Percentiles rank a stretch among this genome's conserved stretches.
Evolutionary conservation across 1,139 yeast genomes (phyloP).

Genomic region (Wickerhamiella infanticola): DNA sequence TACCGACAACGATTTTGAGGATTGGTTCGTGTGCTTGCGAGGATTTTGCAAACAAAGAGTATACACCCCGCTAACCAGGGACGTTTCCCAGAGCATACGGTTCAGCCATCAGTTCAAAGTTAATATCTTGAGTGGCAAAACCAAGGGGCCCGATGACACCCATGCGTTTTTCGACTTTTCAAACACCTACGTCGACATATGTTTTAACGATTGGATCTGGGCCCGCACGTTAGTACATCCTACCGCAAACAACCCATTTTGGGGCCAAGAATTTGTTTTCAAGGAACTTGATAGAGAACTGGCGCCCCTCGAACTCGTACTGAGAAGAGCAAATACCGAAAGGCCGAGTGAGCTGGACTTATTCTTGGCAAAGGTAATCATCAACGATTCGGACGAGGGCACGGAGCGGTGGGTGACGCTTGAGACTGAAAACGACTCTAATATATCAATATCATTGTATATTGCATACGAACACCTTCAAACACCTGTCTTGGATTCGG

Average conservation of each 20-base stretch:
- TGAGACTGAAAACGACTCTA: constrained; percentile 15
- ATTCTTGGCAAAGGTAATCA: background rate
- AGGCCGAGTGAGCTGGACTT: constrained; percentile 3
- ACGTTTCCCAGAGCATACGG: constrained; percentile 28
- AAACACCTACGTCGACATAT: constrained; percentile 35
- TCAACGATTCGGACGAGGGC: background rate
- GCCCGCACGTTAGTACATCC: constrained; percentile 38
- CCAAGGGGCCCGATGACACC: constrained; percentile 16
- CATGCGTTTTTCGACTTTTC: constrained; percentile 10
- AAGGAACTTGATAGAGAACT: constrained; percentile 7
- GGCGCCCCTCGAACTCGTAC: constrained; percentile 3
- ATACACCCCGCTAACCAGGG: constrained; percentile 25
- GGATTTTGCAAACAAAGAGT: constrained; percentile 52
- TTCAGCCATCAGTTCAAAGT: constrained; percentile 39
- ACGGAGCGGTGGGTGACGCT: constrained; percentile 2
- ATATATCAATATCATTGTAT: constrained; percentile 32
- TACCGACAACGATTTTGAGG: constrained; percentile 57
- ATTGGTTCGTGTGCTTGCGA: constrained; percentile 65
- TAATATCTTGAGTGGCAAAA: constrained; percentile 50
- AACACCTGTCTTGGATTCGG: constrained; percentile 44
- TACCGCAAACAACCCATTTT: constrained; percentile 8
- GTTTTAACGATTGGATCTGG: constrained; percentile 41
- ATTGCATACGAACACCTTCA: constrained; percentile 40
- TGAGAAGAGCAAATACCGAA: constrained; percentile 1
- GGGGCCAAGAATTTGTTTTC: constrained; percentile 13